Evolutionary conservation across 352 stramenopile species (phyloP), one percentile per base, ranked within the genome.

Genomic region (Elongisporangium senticosum): DNA sequence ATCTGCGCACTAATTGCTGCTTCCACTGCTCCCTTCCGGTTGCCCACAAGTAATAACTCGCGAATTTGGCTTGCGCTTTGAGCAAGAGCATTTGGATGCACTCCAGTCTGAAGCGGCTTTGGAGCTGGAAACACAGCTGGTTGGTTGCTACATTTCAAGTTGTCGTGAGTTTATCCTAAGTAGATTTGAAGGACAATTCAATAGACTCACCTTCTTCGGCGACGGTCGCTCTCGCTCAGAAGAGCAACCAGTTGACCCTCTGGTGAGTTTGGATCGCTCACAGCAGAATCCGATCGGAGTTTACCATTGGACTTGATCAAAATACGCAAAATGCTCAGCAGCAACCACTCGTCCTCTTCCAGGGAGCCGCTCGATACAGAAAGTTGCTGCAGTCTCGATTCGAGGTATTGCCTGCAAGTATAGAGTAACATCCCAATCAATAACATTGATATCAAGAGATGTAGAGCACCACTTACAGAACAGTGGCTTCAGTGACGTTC

Each of bases 251-350:
- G 51, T 58, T 89, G 73, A 33, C 79, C 74, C 63, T 91, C 84
- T 6, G 82, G 82, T 0, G 79, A 86, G 48, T 78, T 63, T 15
- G 76, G 74, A 37, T 90, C 79, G 39, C 62, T 86, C n/a, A 68
- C 67, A 21, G 71, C 78, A 5, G 60, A 51, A 14, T 87, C 77
- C 2, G 80, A 87, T 17, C 79, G 75, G 8, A 91, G 65, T 55
- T 83, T 82, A 22, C 84, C 84, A n/a, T 94, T 90, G 68, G 75
- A 89, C 59, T 89, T 91, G 28, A 92, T 74, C 48, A 94, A 51
- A 5, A 94, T 69, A 56, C 67, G 71, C 43, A 94, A 56, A n/a
- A 94, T 65, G 15, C 82, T 75, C 22, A 89, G 55, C 26, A 94
- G 61, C 52, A 94, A 62, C 24, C 80, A 79, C 15, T 89, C 80